These are phyloP conservation scores for Pterula multifida DNA, from an alignment of 1,284 basidiomycete genomes.

Conservation along the genomic window DNA sequence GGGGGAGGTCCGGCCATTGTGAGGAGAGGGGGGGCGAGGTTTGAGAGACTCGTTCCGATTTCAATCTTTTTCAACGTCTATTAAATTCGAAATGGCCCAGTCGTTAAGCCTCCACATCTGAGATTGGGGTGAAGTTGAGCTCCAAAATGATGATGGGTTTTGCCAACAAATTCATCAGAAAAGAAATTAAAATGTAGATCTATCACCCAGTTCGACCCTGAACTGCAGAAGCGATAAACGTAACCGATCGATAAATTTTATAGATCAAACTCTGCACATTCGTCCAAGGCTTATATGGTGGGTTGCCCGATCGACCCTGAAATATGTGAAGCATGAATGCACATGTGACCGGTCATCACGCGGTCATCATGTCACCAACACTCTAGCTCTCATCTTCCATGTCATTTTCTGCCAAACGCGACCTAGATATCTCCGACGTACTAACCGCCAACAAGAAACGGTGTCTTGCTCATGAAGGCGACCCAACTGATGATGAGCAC, in stretches of 20 bases:
- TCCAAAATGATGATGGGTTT: background rate
- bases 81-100: background rate
- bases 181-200: background rate
- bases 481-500: slow-evolving; percentile 38
- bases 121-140: background rate
- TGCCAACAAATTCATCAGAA: background rate
- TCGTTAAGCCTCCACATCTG: background rate
- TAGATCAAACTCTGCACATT: background rate
- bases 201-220: background rate
- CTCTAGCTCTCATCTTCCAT: background rate
- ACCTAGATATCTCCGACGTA: background rate
- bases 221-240: background rate
- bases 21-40: background rate
- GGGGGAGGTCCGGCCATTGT: background rate
- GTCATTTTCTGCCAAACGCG: background rate
- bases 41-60: background rate
- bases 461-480: slow-evolving; percentile 8
- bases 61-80: background rate
- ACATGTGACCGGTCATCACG: background rate
- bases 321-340: too few relatives aligned
- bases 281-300: too few relatives aligned
- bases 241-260: background rate
- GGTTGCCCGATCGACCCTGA: too few relatives aligned
- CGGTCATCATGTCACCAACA: background rate
- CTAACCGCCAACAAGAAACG: background rate